Evolutionary conservation across 2,329 filamentous ascomycete species (phyloP).

Genomic region (Drechslerella dactyloides): DNA sequence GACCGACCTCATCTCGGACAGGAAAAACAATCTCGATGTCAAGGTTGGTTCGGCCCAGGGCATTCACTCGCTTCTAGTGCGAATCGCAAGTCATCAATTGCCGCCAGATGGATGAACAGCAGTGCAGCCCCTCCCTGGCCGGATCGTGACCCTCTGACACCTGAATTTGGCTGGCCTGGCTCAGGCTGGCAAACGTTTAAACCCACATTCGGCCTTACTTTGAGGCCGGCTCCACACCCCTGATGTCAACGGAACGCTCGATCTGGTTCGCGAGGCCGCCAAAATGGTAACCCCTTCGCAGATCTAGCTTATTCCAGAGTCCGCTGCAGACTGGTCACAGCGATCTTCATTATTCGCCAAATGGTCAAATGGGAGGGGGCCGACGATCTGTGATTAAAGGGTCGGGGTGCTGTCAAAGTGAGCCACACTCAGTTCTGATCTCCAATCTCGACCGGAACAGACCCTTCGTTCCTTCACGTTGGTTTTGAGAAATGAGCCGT

Average conservation of each 20-base stretch:
- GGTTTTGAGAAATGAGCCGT: too few species aligned
- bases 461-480: not conserved
- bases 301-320: constrained; percentile 36
- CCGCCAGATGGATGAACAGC: constrained; percentile 35
- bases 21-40: not conserved
- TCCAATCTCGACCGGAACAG: constrained; percentile 29
- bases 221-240: constrained; percentile 16
- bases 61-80: constrained; percentile 22
- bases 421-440: not conserved
- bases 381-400: constrained; percentile 20
- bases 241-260: constrained; percentile 35
- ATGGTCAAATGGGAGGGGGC: constrained; percentile 16
- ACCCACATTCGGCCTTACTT: not conserved
- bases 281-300: constrained; percentile 32
- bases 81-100: constrained; percentile 42
- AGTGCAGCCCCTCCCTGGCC: too few species aligned
- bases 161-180: too few species aligned
- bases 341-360: not conserved
- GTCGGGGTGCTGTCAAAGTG: constrained; percentile 4
- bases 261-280: constrained; percentile 22
- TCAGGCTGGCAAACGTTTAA: not conserved
- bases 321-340: constrained; percentile 11
- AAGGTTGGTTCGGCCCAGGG: constrained; percentile 25
- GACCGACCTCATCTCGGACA: not conserved
- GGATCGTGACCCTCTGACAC: not conserved